Conservation (phyloP, 2,329 filamentous ascomycete genomes). For the Neonectria coccinea region DNA sequence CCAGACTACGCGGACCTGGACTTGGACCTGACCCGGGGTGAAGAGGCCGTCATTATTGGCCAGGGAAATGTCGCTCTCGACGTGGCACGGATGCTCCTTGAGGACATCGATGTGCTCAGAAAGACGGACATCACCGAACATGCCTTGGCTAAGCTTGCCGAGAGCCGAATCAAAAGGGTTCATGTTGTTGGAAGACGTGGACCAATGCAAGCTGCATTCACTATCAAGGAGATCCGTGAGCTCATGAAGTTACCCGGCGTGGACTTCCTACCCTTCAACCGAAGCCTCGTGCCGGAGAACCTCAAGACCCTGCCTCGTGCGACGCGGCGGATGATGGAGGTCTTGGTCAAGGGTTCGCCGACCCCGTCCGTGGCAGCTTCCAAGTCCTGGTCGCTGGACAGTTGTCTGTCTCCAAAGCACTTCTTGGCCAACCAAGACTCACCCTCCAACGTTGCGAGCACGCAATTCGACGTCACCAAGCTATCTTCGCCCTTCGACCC, state of each 20-base stretch:
- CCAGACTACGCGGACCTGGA: slow-evolving; percentile 80
- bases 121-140: slow-evolving; percentile 91
- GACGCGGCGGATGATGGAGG: slow-evolving; percentile 80
- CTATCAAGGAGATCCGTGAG: slow-evolving; percentile 93
- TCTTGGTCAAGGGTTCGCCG: slow-evolving; percentile 80
- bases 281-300: slow-evolving; percentile 74
- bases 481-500: slow-evolving; percentile 68
- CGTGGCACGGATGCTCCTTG: slow-evolving; percentile 87
- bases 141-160: slow-evolving; percentile 78
- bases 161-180: slow-evolving; percentile 81
- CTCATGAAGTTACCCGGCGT: slow-evolving; percentile 81
- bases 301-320: slow-evolving; percentile 79
- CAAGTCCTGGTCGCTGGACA: slow-evolving; percentile 87
- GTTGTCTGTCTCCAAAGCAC: slow-evolving; percentile 80
- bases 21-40: slow-evolving; percentile 79
- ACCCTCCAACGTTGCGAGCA: slow-evolving; percentile 67
- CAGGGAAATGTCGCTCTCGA: slow-evolving; percentile 98
- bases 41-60: slow-evolving; percentile 89
- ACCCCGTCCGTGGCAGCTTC: slow-evolving; percentile 59
- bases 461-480: slow-evolving; percentile 74
- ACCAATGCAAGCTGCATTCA: slow-evolving; percentile 93
- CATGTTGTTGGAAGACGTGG: slow-evolving; percentile 90
- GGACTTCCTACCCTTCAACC: slow-evolving; percentile 76
- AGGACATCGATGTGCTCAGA: slow-evolving; percentile 76
- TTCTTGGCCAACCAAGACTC: slow-evolving; percentile 67